Conservation (phyloP, 2,329 filamentous ascomycete genomes). For the Nemania abortiva region DNA sequence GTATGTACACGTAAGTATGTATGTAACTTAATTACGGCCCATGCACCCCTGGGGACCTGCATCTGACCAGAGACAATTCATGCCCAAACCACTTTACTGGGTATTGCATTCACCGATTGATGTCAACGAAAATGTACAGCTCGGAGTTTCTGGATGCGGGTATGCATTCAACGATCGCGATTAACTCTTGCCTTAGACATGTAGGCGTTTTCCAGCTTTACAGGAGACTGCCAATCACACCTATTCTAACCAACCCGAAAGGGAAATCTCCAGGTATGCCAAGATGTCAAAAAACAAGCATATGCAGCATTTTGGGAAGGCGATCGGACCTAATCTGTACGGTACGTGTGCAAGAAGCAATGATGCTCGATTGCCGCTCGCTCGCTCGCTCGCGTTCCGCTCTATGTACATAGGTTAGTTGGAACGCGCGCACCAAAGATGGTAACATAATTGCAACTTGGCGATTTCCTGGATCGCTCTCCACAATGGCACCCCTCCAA, state of each 20-base stretch:
- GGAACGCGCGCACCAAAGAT: constrained; percentile 5
- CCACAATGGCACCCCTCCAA: neutral
- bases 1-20: no score
- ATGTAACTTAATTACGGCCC: neutral
- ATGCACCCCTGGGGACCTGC: neutral
- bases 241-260: neutral
- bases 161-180: neutral
- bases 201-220: constrained; percentile 1
- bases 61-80: neutral
- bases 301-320: neutral
- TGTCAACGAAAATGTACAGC: no score
- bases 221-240: neutral
- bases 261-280: neutral
- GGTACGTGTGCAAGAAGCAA: neutral
- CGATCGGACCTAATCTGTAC: constrained; percentile 1
- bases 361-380: neutral
- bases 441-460: constrained; percentile 27
- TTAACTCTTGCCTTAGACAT: neutral
- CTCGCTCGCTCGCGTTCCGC: neutral
- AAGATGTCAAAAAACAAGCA: neutral
- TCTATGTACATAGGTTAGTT: constrained; percentile 5
- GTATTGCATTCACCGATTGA: no score
- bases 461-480: neutral
- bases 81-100: no score
- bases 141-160: neutral